Evolutionary conservation across 2,329 filamentous ascomycete species (phyloP).

Genomic region (Penicillium sp.): DNA sequence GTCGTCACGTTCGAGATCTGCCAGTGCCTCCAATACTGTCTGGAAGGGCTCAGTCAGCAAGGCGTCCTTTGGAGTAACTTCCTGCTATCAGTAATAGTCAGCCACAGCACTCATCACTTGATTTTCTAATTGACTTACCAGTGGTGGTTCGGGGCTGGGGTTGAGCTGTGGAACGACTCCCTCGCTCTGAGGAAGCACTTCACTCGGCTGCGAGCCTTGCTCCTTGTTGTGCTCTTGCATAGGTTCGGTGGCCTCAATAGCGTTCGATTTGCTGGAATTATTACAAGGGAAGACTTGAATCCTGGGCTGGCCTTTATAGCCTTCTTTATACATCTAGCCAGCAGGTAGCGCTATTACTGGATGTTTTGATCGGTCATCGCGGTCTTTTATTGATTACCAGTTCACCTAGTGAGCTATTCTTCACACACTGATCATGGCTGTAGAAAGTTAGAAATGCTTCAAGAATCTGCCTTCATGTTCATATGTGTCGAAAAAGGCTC

Average conservation of each 20-base stretch:
- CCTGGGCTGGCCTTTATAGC: background rate
- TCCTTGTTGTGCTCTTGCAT: background rate
- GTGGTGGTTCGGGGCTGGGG: background rate
- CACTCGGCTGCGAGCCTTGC: background rate
- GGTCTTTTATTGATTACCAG: background rate
- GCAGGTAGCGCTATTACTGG: background rate
- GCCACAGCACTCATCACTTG: background rate
- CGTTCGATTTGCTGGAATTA: background rate
- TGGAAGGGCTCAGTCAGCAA: background rate
- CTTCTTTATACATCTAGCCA: background rate
- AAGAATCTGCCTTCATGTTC: background rate
- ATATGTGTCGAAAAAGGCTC: background rate
- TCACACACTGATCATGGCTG: background rate
- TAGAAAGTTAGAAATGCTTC: background rate
- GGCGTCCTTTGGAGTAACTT: background rate
- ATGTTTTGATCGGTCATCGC: background rate
- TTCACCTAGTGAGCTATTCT: background rate
- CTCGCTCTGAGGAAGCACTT: background rate
- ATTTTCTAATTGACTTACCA: background rate
- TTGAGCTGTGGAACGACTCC: background rate
- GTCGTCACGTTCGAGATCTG: conserved; percentile 2
- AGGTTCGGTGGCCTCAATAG: background rate
- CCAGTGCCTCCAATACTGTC: background rate
- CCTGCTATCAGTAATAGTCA: conserved; percentile 1
- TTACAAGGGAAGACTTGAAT: background rate